Percentiles rank a stretch among this genome's conserved stretches.
Evolutionary conservation across 1,284 basidiomycete genomes (phyloP).

Genomic region (Microbotryum violaceum): DNA sequence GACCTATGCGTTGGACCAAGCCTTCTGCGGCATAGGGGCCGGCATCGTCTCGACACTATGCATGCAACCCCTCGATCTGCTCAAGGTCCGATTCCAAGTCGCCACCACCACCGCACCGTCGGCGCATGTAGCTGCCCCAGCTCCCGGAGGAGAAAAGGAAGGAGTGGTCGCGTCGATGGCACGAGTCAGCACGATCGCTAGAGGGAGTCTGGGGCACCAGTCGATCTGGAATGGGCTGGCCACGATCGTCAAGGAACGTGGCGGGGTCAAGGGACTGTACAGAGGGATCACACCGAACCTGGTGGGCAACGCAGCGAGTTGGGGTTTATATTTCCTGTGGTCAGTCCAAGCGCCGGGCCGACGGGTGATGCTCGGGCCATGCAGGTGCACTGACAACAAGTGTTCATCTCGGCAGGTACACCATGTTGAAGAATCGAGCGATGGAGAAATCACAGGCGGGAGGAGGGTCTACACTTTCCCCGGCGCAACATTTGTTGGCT

Average conservation of each 20-base stretch:
- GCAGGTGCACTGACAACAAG: neutral
- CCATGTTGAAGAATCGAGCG: constrained; percentile 68
- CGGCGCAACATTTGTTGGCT: constrained; percentile 76
- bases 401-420: constrained; percentile 58
- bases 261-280: constrained; percentile 25
- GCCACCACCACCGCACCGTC: constrained; percentile 49
- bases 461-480: constrained; percentile 52
- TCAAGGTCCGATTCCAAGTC: constrained; percentile 96
- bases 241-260: constrained; percentile 61
- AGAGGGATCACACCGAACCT: constrained; percentile 85
- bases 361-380: neutral
- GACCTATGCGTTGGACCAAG: constrained; percentile 60
- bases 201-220: neutral
- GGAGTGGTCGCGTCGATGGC: neutral
- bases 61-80: constrained; percentile 95
- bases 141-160: too few relatives aligned
- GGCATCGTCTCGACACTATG: constrained; percentile 86
- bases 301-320: constrained; percentile 91
- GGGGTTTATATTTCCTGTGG: constrained; percentile 98
- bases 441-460: constrained; percentile 46
- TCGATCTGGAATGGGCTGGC: constrained; percentile 67
- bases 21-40: constrained; percentile 84
- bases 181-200: neutral
- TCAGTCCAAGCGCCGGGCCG: constrained; percentile 46
- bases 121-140: neutral